phyloP scores from a whole-genome alignment of 257 asterid genomes.

The Mentha longifolia region DNA sequence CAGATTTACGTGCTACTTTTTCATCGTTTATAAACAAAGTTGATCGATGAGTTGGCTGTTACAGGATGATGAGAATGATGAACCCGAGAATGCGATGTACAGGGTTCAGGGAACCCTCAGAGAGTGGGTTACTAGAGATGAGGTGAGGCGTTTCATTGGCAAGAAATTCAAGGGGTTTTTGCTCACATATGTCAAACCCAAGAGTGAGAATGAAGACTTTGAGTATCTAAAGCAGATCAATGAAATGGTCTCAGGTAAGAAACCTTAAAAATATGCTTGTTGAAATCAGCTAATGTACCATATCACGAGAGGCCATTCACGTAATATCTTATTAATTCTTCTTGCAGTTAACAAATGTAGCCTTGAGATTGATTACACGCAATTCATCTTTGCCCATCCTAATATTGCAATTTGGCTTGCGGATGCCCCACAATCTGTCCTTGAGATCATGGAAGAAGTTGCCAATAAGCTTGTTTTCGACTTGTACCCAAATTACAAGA shows the following conservation, averaged over 20 bases:
- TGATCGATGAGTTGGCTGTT: conserved; percentile 21
- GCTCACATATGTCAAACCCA: conserved; percentile 79
- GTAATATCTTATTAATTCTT: conserved; percentile 32
- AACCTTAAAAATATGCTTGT: conserved; percentile 29
- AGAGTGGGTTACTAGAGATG: conserved; percentile 99
- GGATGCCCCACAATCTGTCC: conserved; percentile 98
- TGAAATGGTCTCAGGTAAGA: conserved; percentile 93
- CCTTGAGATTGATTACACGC: conserved; percentile 96
- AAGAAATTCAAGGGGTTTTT: conserved; percentile 89
- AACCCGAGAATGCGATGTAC: conserved; percentile 86
- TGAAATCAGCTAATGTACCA: conserved; percentile 14
- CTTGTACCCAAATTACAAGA: conserved; percentile 84
- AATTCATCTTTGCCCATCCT: conserved; percentile 80
- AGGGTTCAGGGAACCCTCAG: conserved; percentile 94
- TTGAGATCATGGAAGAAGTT: conserved; percentile 99
- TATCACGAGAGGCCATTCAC: conserved; percentile 5
- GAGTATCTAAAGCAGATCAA: conserved; percentile 93
- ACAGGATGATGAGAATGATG: conserved; percentile 93
- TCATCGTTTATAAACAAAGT: neutral
- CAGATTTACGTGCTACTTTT: conserved; percentile 7
- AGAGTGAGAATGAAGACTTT: conserved; percentile 76
- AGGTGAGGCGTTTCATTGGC: conserved; percentile 92
- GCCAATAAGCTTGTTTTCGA: conserved; percentile 84
- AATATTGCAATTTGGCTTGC: conserved; percentile 99
- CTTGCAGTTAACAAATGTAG: conserved; percentile 92